Conservation (phyloP, 2,329 filamentous ascomycete genomes). For the Oidium heveae region DNA sequence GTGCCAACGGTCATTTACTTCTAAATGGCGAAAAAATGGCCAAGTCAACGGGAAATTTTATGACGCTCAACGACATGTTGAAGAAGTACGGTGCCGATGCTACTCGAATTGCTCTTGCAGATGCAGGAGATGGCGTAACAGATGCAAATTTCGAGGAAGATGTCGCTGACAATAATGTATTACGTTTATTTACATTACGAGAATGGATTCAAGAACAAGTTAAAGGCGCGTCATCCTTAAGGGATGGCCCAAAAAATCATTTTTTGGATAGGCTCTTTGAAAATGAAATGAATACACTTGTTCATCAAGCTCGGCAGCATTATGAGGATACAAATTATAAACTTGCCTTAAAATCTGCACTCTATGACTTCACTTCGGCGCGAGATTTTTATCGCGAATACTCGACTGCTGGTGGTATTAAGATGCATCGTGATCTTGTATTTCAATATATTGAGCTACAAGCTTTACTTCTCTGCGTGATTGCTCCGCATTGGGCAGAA, state of each 20-base stretch:
- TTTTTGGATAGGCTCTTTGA: constrained; percentile 79
- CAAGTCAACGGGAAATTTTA: constrained; percentile 92
- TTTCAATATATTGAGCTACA: constrained; percentile 68
- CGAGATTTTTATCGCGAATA: constrained; percentile 80
- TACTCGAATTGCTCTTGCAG: constrained; percentile 69
- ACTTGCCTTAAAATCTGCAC: constrained; percentile 59
- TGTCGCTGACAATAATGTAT: constrained; percentile 74
- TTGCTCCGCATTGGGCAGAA: constrained; percentile 85
- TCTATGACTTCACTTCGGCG: constrained; percentile 77
- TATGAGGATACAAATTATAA: constrained; percentile 66
- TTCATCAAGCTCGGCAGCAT: constrained; percentile 52
- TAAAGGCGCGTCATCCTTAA: constrained; percentile 43
- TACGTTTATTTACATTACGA: constrained; percentile 56
- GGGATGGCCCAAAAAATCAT: constrained; percentile 46
- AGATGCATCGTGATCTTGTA: constrained; percentile 67
- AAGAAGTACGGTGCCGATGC: constrained; percentile 91
- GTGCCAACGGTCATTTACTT: constrained; percentile 78
- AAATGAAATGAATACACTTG: constrained; percentile 73
- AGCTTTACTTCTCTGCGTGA: constrained; percentile 53
- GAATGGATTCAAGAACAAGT: constrained; percentile 83
- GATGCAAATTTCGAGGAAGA: constrained; percentile 96
- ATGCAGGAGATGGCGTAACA: constrained; percentile 79
- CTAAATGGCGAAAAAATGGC: constrained; percentile 97
- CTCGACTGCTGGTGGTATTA: constrained; percentile 47
- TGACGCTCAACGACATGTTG: constrained; percentile 66